These are phyloP conservation scores for Calonectria ilicicola DNA, from an alignment of 2,329 filamentous ascomycete species.

Conservation along the genomic window DNA sequence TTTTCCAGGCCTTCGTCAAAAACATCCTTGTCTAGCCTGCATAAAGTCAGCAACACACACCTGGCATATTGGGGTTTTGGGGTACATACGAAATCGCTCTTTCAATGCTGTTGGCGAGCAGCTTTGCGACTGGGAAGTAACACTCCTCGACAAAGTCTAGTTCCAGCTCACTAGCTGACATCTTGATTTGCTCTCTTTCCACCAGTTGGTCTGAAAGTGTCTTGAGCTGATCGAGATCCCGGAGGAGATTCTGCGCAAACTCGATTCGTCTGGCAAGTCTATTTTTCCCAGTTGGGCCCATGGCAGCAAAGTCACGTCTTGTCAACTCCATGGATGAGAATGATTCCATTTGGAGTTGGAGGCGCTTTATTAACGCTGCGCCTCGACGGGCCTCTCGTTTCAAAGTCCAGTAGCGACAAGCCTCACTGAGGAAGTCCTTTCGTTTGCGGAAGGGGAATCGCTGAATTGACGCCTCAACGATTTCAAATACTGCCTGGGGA, in stretches of 20 bases:
- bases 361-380: constrained; percentile 89
- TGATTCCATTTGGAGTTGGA: constrained; percentile 94
- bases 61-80: neutral
- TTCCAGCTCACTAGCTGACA: constrained; percentile 81
- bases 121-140: constrained; percentile 87
- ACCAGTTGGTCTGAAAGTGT: constrained; percentile 78
- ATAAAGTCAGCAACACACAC: constrained; percentile 51
- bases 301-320: constrained; percentile 92
- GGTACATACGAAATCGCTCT: constrained; percentile 82
- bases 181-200: constrained; percentile 80
- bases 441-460: constrained; percentile 85
- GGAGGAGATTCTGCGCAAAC: constrained; percentile 81
- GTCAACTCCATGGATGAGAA: constrained; percentile 99
- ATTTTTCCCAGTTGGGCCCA: constrained; percentile 86
- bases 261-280: constrained; percentile 86
- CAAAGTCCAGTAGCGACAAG: constrained; percentile 97
- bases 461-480: constrained; percentile 84
- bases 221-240: constrained; percentile 83
- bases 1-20: constrained; percentile 65
- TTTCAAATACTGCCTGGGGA: constrained; percentile 86
- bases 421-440: constrained; percentile 92
- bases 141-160: constrained; percentile 85
- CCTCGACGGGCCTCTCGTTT: constrained; percentile 94
- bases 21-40: constrained; percentile 73
- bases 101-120: constrained; percentile 82